These are phyloP conservation scores for Encephalitozoon romaleae DNA, from an alignment of 371 early-diverging fungal species.

Conservation along the genomic window DNA sequence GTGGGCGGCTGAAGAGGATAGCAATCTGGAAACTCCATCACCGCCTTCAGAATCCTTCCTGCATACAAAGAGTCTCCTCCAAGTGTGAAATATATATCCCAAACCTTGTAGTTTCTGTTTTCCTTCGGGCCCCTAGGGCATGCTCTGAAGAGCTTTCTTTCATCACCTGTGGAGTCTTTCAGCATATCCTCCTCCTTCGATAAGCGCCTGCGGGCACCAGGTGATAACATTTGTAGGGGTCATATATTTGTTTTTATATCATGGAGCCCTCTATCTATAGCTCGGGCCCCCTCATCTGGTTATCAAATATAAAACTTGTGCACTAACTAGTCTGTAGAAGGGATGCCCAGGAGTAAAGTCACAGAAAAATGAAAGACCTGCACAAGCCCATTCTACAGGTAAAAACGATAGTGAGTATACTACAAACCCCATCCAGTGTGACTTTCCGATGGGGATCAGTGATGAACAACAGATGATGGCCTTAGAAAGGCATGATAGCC, in stretches of 20 bases:
- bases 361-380: not conserved
- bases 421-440: not conserved
- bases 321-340: not conserved
- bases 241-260: conserved; percentile 11
- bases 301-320: not conserved
- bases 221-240: conserved; percentile 16
- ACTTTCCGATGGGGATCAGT: not conserved
- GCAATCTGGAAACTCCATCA: conserved; percentile 63
- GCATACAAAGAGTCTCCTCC: conserved; percentile 65
- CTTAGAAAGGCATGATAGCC: not conserved
- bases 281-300: not conserved
- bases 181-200: conserved; percentile 32
- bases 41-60: conserved; percentile 63
- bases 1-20: conserved; percentile 74
- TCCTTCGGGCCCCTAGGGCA: not conserved
- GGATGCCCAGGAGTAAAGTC: conserved; percentile 3
- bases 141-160: conserved; percentile 15
- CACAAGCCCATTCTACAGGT: not conserved
- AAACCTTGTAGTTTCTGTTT: conserved; percentile 33
- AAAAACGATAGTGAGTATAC: not conserved
- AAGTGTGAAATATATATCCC: conserved; percentile 54
- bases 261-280: not conserved
- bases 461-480: not conserved
- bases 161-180: conserved; percentile 8
- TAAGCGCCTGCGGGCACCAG: conserved; percentile 32